These are phyloP conservation scores for Leishmania aethiopica DNA, from an alignment of 208 protist genomes.

Conservation along the genomic window DNA sequence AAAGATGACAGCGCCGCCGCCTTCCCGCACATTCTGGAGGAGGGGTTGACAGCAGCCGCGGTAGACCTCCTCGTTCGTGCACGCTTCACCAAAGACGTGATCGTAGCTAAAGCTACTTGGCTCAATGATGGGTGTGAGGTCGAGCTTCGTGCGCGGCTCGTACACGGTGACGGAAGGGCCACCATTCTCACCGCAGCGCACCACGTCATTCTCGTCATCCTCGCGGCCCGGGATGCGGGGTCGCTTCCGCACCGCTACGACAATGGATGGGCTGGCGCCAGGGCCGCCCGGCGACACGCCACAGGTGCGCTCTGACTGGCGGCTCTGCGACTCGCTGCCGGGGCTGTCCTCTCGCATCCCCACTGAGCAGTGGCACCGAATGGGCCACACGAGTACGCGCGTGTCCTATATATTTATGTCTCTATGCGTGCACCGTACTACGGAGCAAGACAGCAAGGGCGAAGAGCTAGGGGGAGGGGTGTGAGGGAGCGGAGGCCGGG, in stretches of 20 bases:
- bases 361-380: neutral
- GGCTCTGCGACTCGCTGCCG: constrained; percentile 2
- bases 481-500: neutral
- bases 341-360: constrained; percentile 14
- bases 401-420: neutral
- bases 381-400: neutral
- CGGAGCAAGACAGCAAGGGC: neutral
- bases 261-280: constrained; percentile 46
- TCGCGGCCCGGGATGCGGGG: constrained; percentile 59
- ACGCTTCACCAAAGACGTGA: constrained; percentile 72
- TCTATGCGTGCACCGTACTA: neutral
- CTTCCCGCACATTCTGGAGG: constrained; percentile 60
- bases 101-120: constrained; percentile 78
- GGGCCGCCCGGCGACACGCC: neutral
- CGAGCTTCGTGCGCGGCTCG: constrained; percentile 89
- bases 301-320: constrained; percentile 21
- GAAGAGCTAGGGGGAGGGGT: neutral
- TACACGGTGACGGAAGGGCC: constrained; percentile 47
- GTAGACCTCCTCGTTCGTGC: constrained; percentile 71
- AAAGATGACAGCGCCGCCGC: constrained; percentile 84
- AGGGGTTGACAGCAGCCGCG: constrained; percentile 65
- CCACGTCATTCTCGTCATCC: constrained; percentile 75
- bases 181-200: constrained; percentile 54
- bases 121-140: constrained; percentile 95
- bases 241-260: constrained; percentile 84